These are phyloP conservation scores for Ustanciosporium gigantosporum DNA, from an alignment of 1,284 basidiomycete species.

Conservation along the genomic window DNA sequence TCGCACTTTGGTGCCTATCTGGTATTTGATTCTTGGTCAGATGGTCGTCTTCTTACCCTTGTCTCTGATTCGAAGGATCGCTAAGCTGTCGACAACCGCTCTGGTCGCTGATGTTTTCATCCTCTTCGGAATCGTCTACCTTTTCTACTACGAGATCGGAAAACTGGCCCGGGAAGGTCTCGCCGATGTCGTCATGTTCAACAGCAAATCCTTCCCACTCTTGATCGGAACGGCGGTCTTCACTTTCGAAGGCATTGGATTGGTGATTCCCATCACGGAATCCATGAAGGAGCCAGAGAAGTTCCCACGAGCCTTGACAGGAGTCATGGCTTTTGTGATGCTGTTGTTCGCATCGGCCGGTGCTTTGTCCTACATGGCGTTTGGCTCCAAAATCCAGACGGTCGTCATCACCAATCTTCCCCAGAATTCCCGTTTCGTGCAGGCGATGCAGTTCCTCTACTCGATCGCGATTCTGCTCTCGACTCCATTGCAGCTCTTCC, in stretches of 20 bases:
- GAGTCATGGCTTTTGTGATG: conserved; percentile 83
- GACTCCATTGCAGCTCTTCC: conserved; percentile 87
- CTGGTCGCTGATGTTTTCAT: conserved; percentile 95
- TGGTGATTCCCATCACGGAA: conserved; percentile 96
- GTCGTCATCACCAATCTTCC: conserved; percentile 95
- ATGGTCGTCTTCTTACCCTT: conserved; percentile 72
- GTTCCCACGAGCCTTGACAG: conserved; percentile 84
- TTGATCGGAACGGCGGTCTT: conserved; percentile 97
- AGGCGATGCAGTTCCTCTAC: conserved; percentile 70
- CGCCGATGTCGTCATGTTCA: conserved; percentile 84
- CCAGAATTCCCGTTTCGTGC: conserved; percentile 80
- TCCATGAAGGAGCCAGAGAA: conserved; percentile 87
- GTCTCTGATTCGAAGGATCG: conserved; percentile 53
- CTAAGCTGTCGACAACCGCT: conserved; percentile 85
- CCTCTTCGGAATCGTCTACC: conserved; percentile 71
- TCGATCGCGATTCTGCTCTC: conserved; percentile 85
- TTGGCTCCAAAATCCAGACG: conserved; percentile 84
- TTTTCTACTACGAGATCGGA: conserved; percentile 57
- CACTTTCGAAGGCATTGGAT: conserved; percentile 95
- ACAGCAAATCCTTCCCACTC: conserved; percentile 82
- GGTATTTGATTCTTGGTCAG: conserved; percentile 81
- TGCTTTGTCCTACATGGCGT: conserved; percentile 82
- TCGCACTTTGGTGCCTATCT: conserved; percentile 71
- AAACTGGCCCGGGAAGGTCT: conserved; percentile 45
- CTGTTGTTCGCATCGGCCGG: conserved; percentile 86